A percentile compares a stretch with the other conserved stretches of the same genome.
These are phyloP conservation scores for Musa balbisiana DNA, from an alignment of 202 grass and related monocot species.

Conservation along the genomic window DNA sequence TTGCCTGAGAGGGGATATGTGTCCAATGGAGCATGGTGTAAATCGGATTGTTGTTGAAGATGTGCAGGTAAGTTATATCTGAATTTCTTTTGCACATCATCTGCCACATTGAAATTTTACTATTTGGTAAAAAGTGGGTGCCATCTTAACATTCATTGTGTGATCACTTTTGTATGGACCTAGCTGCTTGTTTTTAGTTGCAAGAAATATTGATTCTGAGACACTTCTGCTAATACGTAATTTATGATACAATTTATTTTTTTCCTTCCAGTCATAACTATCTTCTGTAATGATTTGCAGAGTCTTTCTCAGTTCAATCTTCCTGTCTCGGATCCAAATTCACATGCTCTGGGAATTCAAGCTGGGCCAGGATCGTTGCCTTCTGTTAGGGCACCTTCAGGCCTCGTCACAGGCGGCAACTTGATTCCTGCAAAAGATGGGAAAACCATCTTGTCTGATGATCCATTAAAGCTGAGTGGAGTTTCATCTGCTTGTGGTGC, in stretches of 20 bases:
- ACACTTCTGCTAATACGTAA: background rate
- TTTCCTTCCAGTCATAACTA: background rate
- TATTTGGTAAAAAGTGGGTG: background rate
- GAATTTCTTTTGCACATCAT: slow-evolving; percentile 1
- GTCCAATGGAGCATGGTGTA: slow-evolving; percentile 94
- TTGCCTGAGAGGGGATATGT: slow-evolving; percentile 98
- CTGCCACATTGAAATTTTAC: background rate
- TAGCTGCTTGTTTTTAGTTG: background rate
- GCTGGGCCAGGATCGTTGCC: slow-evolving; percentile 49
- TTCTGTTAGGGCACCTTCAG: slow-evolving; percentile 31
- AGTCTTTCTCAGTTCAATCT: slow-evolving; percentile 90
- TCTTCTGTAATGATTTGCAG: slow-evolving; percentile 40
- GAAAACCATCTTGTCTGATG: slow-evolving; percentile 45
- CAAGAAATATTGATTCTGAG: background rate
- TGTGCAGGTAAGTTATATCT: slow-evolving; percentile 60
- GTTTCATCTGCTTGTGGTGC: slow-evolving; percentile 34
- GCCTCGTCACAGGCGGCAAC: slow-evolving; percentile 35
- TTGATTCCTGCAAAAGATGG: slow-evolving; percentile 39
- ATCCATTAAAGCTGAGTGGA: slow-evolving; percentile 50
- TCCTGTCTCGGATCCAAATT: slow-evolving; percentile 49
- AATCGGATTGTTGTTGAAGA: slow-evolving; percentile 99
- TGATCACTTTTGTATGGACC: background rate
- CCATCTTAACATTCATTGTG: background rate
- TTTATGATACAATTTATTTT: background rate
- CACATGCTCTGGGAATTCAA: slow-evolving; percentile 51